These are phyloP conservation scores for Cercophora samala DNA, from an alignment of 495 filamentous ascomycete species.

Conservation along the genomic window DNA sequence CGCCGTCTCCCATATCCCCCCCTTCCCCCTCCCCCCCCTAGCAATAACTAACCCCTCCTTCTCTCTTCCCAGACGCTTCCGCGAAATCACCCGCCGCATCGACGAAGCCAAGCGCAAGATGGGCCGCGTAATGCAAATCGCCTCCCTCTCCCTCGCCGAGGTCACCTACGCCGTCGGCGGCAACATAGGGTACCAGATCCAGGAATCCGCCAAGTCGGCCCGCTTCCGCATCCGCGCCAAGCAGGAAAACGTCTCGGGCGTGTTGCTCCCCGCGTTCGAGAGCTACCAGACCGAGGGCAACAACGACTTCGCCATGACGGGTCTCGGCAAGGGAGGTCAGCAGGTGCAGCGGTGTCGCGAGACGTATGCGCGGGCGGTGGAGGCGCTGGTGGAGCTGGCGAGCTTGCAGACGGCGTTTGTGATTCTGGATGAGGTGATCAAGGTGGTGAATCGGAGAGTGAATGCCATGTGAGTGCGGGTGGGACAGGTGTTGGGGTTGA, in stretches of 20 bases:
- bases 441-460: conserved; percentile 96
- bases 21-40: neutral
- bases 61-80: conserved; percentile 64
- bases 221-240: conserved; percentile 88
- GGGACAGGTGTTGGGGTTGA: neutral
- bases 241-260: conserved; percentile 98
- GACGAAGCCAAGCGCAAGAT: conserved; percentile 99
- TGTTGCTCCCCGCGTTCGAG: conserved; percentile 90
- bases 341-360: conserved; percentile 93
- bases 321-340: conserved; percentile 94
- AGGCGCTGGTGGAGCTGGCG: conserved; percentile 93
- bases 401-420: conserved; percentile 98
- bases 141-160: conserved; percentile 94
- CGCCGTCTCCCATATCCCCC: conserved; percentile 25
- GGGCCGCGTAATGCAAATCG: conserved; percentile 99
- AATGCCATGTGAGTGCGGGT: conserved; percentile 77
- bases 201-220: conserved; percentile 89
- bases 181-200: conserved; percentile 94
- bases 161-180: conserved; percentile 96
- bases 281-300: conserved; percentile 79
- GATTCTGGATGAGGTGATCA: conserved; percentile 97
- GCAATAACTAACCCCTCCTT: neutral
- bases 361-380: conserved; percentile 95
- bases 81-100: conserved; percentile 95
- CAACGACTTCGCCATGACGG: conserved; percentile 95